These are phyloP conservation scores for Suillus sp. DNA, from an alignment of 768 basidiomycete species.

Conservation along the genomic window DNA sequence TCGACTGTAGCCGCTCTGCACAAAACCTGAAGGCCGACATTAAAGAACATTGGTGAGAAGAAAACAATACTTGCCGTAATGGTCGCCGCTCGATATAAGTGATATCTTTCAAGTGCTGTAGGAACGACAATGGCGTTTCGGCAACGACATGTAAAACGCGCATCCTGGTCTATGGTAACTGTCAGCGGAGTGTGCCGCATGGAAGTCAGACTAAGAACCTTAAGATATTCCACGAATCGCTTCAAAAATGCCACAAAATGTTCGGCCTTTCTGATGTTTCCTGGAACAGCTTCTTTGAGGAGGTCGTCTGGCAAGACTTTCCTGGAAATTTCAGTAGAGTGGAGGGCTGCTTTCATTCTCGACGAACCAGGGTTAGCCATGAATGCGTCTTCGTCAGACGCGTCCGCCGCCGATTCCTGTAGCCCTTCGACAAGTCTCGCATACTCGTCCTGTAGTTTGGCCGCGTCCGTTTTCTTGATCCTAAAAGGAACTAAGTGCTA, in stretches of 20 bases:
- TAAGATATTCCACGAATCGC: conserved; percentile 97
- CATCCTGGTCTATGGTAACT: conserved; percentile 83
- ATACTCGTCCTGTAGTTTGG: conserved; percentile 95
- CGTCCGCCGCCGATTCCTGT: conserved; percentile 68
- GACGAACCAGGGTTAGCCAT: conserved; percentile 86
- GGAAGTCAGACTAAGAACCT: conserved; percentile 50
- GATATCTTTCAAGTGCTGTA: conserved; percentile 98
- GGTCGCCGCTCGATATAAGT: conserved; percentile 97
- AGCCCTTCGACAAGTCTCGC: conserved; percentile 92
- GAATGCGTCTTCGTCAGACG: conserved; percentile 72
- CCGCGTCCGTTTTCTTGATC: conserved; percentile 91
- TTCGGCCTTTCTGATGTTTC: conserved; percentile 97
- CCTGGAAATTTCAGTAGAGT: conserved; percentile 12
- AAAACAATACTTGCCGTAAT: conserved; percentile 62
- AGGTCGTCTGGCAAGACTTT: conserved; percentile 92
- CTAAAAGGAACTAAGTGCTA: conserved; percentile 41
- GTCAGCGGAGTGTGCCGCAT: conserved; percentile 16
- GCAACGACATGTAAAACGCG: conserved; percentile 99
- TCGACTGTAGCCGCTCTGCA: conserved; percentile 91
- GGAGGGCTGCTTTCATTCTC: not conserved
- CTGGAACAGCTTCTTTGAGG: conserved; percentile 92
- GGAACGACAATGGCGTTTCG: conserved; percentile 94
- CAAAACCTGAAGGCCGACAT: conserved; percentile 68
- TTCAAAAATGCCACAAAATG: conserved; percentile 99
- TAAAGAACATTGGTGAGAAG: conserved; percentile 3